Conservation (phyloP, 331 rosid genomes). For the Spiraea crenata region DNA sequence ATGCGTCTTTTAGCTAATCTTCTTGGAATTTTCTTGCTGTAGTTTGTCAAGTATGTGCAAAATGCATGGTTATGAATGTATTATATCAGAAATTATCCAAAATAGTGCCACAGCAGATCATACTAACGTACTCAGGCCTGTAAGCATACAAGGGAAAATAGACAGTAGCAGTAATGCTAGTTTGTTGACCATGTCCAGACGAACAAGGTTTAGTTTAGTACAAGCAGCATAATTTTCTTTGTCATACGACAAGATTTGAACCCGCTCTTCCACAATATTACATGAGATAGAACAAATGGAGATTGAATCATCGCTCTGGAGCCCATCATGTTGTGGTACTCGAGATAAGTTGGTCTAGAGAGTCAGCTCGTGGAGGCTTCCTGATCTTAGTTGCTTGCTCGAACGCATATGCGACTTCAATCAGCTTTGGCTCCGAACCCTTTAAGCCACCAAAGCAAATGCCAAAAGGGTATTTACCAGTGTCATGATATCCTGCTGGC, state of each 20-base stretch:
- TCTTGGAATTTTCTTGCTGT: too few relatives aligned
- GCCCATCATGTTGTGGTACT: neutral
- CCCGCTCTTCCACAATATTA: too few relatives aligned
- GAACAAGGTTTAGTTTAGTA: neutral
- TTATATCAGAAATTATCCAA: neutral
- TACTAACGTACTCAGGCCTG: too few relatives aligned
- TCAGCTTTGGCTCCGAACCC: conserved; percentile 51
- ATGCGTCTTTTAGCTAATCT: neutral
- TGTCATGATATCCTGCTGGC: conserved; percentile 51
- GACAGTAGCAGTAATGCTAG: too few relatives aligned
- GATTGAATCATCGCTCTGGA: neutral
- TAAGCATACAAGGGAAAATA: neutral
- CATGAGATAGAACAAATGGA: neutral
- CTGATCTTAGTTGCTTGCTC: conserved; percentile 43
- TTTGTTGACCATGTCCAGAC: neutral
- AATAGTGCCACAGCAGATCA: neutral
- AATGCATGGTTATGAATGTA: neutral
- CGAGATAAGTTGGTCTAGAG: neutral
- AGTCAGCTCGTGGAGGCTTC: conserved; percentile 12
- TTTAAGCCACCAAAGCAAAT: conserved; percentile 58
- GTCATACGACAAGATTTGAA: too few relatives aligned
- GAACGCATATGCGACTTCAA: conserved; percentile 52
- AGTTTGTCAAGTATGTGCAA: neutral
- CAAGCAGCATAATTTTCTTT: too few relatives aligned
- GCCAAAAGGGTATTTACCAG: conserved; percentile 52